These are phyloP conservation scores for Rhizopus arrhizus DNA, from an alignment of 371 early-diverging fungal genomes.

Conservation along the genomic window DNA sequence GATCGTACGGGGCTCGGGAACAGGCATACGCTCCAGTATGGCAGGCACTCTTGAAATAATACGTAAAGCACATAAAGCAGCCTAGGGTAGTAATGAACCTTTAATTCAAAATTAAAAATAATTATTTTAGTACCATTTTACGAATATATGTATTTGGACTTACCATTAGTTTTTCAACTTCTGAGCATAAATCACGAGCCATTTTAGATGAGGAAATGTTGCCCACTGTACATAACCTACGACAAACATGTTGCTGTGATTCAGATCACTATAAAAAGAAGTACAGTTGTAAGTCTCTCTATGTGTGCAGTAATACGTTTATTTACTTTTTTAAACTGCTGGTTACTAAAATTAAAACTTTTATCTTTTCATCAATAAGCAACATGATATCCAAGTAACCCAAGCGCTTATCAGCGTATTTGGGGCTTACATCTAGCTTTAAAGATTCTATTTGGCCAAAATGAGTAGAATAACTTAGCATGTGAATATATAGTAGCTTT, in stretches of 20 bases:
- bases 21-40: constrained; percentile 93
- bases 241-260: constrained; percentile 92
- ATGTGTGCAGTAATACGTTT: neutral
- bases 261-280: constrained; percentile 76
- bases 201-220: constrained; percentile 95
- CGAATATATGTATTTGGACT: constrained; percentile 91
- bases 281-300: neutral
- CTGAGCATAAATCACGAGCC: constrained; percentile 91
- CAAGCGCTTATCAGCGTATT: constrained; percentile 93
- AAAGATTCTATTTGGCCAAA: constrained; percentile 98
- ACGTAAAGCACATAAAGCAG: constrained; percentile 90
- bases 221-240: constrained; percentile 95
- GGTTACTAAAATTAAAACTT: constrained; percentile 92
- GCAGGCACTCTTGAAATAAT: constrained; percentile 91
- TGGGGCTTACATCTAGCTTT: constrained; percentile 91
- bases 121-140: constrained; percentile 77
- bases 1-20: constrained; percentile 69
- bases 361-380: constrained; percentile 95
- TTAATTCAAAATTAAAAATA: no score
- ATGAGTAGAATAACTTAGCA: constrained; percentile 97
- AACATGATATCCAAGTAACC: constrained; percentile 97
- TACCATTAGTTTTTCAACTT: constrained; percentile 90
- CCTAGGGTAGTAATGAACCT: constrained; percentile 47
- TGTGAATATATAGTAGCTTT: constrained; percentile 95
- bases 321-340: constrained; percentile 93